Percentiles rank a stretch among this genome's conserved stretches.
These are phyloP conservation scores for Akebia trifoliata DNA, from an alignment of 164 flowering plant genomes.

Conservation along the genomic window DNA sequence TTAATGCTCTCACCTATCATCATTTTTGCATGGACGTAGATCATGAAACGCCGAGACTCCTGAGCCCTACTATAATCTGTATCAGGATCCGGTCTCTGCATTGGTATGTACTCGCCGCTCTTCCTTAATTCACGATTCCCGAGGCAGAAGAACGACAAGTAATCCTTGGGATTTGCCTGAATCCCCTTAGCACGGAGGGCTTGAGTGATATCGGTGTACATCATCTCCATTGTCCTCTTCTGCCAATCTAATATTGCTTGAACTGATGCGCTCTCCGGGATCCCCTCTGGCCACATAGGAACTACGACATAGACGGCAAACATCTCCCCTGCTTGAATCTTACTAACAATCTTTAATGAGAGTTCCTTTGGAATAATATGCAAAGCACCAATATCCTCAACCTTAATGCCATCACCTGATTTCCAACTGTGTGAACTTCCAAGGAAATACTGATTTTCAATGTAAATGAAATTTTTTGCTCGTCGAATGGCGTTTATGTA, in stretches of 20 bases:
- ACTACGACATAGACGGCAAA: constrained; percentile 1
- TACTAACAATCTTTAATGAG: constrained; percentile 2
- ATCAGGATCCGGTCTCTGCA: neutral
- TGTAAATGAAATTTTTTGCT: constrained; percentile 6
- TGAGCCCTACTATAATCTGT: constrained; percentile 5
- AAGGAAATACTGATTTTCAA: constrained; percentile 5
- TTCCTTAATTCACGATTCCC: constrained; percentile 1
- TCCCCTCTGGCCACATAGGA: constrained; percentile 10
- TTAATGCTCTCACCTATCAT: constrained; percentile 5
- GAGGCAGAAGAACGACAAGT: constrained; percentile 8
- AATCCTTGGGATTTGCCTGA: constrained; percentile 10
- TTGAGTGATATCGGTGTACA: constrained; percentile 6
- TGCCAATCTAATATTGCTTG: constrained; percentile 11
- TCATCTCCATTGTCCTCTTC: constrained; percentile 12
- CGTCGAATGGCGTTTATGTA: constrained; percentile 5
- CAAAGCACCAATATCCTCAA: neutral
- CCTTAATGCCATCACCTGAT: constrained; percentile 1
- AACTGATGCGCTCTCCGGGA: constrained; percentile 9
- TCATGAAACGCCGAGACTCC: neutral
- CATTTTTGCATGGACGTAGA: constrained; percentile 4
- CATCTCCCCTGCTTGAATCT: constrained; percentile 1
- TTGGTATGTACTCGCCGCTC: neutral
- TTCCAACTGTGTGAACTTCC: constrained; percentile 9
- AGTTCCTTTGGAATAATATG: constrained; percentile 4
- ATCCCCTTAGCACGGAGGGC: neutral